Conservation (phyloP, 2,329 filamentous ascomycete genomes). For the Xylaria sp. region DNA sequence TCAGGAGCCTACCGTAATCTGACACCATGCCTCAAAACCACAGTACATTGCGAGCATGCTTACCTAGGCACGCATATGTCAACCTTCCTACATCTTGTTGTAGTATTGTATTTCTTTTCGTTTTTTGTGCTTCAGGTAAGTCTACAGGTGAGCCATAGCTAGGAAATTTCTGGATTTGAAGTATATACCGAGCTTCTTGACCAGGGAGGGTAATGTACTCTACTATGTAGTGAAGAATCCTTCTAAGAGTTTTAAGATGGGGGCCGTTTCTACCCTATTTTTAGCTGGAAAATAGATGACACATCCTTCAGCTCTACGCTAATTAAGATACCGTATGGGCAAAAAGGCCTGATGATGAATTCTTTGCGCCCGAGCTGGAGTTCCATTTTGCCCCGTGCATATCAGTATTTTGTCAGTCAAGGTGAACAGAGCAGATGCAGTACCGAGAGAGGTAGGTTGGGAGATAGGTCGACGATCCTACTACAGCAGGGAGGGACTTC, state of each 20-base stretch:
- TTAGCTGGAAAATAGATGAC: neutral
- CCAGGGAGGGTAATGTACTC: neutral
- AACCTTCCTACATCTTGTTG: too few species aligned
- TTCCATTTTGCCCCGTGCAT: neutral
- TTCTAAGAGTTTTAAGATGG: neutral
- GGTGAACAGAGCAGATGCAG: neutral
- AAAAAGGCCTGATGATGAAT: neutral
- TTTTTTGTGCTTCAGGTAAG: neutral
- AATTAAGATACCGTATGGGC: neutral
- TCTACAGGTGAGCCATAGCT: neutral
- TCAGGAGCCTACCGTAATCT: conserved; percentile 4
- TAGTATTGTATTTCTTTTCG: neutral
- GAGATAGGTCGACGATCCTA: neutral
- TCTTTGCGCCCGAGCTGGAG: neutral
- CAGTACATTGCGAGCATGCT: neutral
- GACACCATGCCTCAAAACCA: conserved; percentile 2
- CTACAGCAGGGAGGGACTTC: conserved; percentile 16
- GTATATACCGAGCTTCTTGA: neutral
- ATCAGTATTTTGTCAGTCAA: neutral
- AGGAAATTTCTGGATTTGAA: neutral
- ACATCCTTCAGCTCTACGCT: neutral
- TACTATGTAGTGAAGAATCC: neutral
- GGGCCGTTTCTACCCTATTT: conserved; percentile 6
- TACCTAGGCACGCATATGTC: neutral
- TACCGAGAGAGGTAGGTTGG: neutral